A percentile compares a stretch with the other conserved stretches of the same genome.
These are phyloP conservation scores for Rhodamnia rubescens DNA, from an alignment of 345 rosid genomes.

Conservation along the genomic window DNA sequence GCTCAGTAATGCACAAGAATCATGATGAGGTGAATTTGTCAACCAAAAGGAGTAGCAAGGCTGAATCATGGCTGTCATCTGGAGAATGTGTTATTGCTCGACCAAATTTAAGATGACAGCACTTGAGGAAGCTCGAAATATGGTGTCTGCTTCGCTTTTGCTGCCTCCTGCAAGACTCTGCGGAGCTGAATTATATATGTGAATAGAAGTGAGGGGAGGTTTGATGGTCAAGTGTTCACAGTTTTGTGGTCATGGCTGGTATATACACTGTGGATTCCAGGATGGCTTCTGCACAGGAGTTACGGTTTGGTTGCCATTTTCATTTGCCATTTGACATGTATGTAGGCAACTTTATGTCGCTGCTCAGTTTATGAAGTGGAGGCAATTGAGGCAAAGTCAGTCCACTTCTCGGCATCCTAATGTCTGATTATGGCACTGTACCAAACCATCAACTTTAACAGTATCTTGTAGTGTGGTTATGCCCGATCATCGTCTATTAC, in stretches of 20 bases:
- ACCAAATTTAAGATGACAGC: neutral
- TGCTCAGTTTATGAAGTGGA: neutral
- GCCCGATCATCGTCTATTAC: neutral
- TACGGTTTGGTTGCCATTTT: neutral
- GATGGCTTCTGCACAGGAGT: neutral
- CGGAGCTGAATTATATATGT: neutral
- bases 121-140: neutral
- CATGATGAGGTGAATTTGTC: neutral
- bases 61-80: neutral
- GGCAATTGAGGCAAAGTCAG: neutral
- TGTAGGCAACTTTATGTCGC: neutral
- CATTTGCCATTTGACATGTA: constrained; percentile 16
- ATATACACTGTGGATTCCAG: neutral
- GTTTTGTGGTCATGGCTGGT: neutral
- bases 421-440: neutral
- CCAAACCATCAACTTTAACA: neutral
- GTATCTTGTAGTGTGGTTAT: neutral
- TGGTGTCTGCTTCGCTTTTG: neutral
- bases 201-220: neutral
- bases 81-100: neutral
- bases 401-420: neutral
- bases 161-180: constrained; percentile 1
- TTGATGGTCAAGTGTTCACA: neutral
- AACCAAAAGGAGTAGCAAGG: neutral
- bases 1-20: neutral